Percentiles rank a stretch among this genome's conserved stretches.
Conservation (phyloP, 2,329 filamentous ascomycete species). For the Stachybotrys chartarum region DNA sequence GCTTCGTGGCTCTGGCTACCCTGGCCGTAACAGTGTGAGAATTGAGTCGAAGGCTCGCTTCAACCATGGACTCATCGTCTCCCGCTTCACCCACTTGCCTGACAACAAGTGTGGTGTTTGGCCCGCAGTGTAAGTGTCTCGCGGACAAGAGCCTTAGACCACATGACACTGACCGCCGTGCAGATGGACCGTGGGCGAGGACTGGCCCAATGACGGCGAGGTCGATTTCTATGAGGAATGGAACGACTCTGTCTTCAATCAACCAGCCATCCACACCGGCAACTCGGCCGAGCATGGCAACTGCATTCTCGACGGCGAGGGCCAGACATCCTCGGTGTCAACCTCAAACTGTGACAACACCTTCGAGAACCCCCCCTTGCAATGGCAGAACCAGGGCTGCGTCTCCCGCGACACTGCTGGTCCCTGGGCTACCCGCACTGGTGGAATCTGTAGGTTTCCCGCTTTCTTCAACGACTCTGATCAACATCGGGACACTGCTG, state of each 20-base stretch:
- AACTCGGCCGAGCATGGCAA: constrained; percentile 17
- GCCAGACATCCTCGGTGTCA: constrained; percentile 21
- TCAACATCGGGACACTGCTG: neutral
- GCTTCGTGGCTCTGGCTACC: constrained; percentile 12
- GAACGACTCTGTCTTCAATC: constrained; percentile 46
- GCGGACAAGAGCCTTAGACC: neutral
- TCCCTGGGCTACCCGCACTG: constrained; percentile 27
- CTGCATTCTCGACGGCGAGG: constrained; percentile 23
- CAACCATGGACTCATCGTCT: constrained; percentile 60
- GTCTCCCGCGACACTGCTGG: constrained; percentile 27
- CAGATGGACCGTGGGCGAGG: constrained; percentile 40
- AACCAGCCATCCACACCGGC: constrained; percentile 52
- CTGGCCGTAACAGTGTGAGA: constrained; percentile 51
- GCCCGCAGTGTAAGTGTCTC: constrained; percentile 54
- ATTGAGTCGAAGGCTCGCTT: constrained; percentile 57
- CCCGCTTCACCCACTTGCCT: constrained; percentile 65
- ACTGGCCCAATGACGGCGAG: constrained; percentile 57
- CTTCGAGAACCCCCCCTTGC: constrained; percentile 21
- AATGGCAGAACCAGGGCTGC: constrained; percentile 33
- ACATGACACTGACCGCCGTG: neutral
- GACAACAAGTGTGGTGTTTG: constrained; percentile 59
- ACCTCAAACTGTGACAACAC: constrained; percentile 33
- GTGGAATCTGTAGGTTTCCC: constrained; percentile 34
- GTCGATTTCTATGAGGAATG: constrained; percentile 64
- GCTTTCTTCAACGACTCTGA: no score